Evolutionary conservation across 345 rosid genomes (phyloP).

Genomic region (Moricandia arvensis): DNA sequence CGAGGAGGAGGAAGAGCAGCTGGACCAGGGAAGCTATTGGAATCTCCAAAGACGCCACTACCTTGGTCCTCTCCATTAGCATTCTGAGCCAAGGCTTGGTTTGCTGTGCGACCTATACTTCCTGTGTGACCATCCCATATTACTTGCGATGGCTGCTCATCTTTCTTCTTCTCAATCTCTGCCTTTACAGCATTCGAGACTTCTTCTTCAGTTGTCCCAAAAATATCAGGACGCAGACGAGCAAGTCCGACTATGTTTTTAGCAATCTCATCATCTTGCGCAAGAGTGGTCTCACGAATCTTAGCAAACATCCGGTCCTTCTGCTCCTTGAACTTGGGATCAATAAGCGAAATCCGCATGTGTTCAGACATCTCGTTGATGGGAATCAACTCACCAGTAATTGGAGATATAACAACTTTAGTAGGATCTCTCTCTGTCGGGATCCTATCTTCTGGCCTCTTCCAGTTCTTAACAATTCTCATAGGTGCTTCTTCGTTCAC

Average conservation of each 20-base stretch:
- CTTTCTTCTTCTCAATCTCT: conserved; percentile 92
- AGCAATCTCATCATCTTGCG: conserved; percentile 88
- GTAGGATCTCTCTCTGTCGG: conserved; percentile 79
- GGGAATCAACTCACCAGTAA: conserved; percentile 86
- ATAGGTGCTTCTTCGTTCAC: conserved; percentile 70
- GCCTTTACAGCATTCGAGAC: conserved; percentile 94
- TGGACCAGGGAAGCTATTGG: conserved; percentile 72
- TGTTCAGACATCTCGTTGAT: conserved; percentile 92
- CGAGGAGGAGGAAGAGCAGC: conserved; percentile 86
- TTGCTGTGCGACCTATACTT: conserved; percentile 91
- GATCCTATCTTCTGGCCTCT: conserved; percentile 89
- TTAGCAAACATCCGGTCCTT: conserved; percentile 94
- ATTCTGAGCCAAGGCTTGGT: conserved; percentile 75
- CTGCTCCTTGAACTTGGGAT: conserved; percentile 93
- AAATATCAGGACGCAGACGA: conserved; percentile 84
- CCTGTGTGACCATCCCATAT: conserved; percentile 96
- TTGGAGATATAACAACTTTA: conserved; percentile 76
- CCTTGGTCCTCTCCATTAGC: conserved; percentile 56
- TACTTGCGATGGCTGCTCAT: conserved; percentile 88
- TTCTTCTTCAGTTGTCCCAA: conserved; percentile 94
- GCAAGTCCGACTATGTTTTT: conserved; percentile 88
- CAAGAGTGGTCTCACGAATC: conserved; percentile 89
- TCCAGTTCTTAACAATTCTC: conserved; percentile 92
- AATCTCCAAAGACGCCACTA: conserved; percentile 44
- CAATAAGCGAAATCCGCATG: conserved; percentile 84